Evolutionary conservation across 1,284 basidiomycete genomes (phyloP).

Genomic region (Xanthoconium separans): DNA sequence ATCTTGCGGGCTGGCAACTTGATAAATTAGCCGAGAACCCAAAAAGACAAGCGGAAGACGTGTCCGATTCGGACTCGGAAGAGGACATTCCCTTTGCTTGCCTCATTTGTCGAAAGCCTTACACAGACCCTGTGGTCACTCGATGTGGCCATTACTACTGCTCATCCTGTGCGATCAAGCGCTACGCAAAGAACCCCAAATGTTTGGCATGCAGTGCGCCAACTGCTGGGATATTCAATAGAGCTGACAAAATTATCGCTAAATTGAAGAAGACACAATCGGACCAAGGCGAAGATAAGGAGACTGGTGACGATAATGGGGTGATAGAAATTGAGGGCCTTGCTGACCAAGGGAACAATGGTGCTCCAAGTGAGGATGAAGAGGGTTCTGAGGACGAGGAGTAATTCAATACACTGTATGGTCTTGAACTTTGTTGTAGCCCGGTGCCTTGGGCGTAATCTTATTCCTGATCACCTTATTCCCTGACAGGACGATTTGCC

Average conservation of each 20-base stretch:
- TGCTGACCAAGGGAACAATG: slow-evolving; percentile 32
- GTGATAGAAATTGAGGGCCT: slow-evolving; percentile 66
- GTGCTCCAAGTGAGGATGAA: slow-evolving; percentile 30
- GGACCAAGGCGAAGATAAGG: slow-evolving; percentile 46
- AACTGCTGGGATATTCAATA: slow-evolving; percentile 94
- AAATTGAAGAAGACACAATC: slow-evolving; percentile 68
- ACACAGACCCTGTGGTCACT: slow-evolving; percentile 93
- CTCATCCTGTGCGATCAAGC: slow-evolving; percentile 89
- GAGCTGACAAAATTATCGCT: slow-evolving; percentile 80
- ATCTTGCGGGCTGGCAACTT: slow-evolving; percentile 97
- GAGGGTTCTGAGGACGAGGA: slow-evolving; percentile 37
- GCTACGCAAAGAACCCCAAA: slow-evolving; percentile 92
- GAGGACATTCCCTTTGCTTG: slow-evolving; percentile 98
- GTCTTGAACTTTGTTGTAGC: slow-evolving; percentile 19
- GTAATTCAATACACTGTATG: slow-evolving; percentile 28
- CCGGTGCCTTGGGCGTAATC: slow-evolving; percentile 16
- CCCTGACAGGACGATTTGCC: slow-evolving; percentile 17
- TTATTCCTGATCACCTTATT: slow-evolving; percentile 14
- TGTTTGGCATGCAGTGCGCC: slow-evolving; percentile 93
- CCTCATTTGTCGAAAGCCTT: slow-evolving; percentile 92
- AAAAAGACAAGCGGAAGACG: slow-evolving; percentile 57
- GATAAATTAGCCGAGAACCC: slow-evolving; percentile 80
- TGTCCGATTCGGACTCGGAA: slow-evolving; percentile 63
- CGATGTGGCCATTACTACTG: slow-evolving; percentile 98
- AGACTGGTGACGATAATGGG: slow-evolving; percentile 39